Conservation (phyloP, 768 basidiomycete species). For the Leccinum rimulosum region DNA sequence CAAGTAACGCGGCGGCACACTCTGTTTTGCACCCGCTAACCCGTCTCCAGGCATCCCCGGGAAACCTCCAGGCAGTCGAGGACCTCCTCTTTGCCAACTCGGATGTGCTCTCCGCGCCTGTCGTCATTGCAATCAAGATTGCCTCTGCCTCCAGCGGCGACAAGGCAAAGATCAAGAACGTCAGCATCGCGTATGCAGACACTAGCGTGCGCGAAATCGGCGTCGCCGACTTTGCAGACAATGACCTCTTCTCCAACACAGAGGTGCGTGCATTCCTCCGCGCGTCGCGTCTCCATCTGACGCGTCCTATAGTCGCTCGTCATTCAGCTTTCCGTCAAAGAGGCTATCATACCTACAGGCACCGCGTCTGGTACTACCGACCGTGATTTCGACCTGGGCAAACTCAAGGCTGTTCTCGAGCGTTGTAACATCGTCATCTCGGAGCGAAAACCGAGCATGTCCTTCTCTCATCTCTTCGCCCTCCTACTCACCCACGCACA, state of each 20-base stretch:
- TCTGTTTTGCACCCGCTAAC: slow-evolving; percentile 1
- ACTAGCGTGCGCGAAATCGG: slow-evolving; percentile 83
- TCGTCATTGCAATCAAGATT: slow-evolving; percentile 87
- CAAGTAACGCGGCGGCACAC: slow-evolving; percentile 25
- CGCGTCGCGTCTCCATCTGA: neutral
- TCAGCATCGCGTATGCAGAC: slow-evolving; percentile 92
- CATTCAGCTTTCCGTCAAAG: slow-evolving; percentile 97
- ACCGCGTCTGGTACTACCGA: slow-evolving; percentile 70
- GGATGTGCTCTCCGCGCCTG: slow-evolving; percentile 79
- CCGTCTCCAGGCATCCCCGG: slow-evolving; percentile 62
- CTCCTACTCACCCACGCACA: slow-evolving; percentile 28
- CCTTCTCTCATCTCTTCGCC: neutral
- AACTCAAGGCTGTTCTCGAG: slow-evolving; percentile 82
- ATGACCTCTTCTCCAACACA: slow-evolving; percentile 92
- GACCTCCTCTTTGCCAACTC: slow-evolving; percentile 81
- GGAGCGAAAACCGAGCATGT: slow-evolving; percentile 81
- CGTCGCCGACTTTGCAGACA: slow-evolving; percentile 89
- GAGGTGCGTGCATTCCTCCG: slow-evolving; percentile 55
- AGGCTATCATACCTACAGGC: slow-evolving; percentile 82
- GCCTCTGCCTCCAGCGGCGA: slow-evolving; percentile 49
- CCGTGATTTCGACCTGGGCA: slow-evolving; percentile 84
- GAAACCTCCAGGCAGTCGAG: slow-evolving; percentile 70
- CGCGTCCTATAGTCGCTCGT: slow-evolving; percentile 67
- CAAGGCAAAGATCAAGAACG: slow-evolving; percentile 62
- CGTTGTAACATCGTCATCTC: slow-evolving; percentile 89